phyloP scores from a whole-genome alignment of 495 filamentous ascomycete genomes.

The Polyplosphaeria fusca region DNA sequence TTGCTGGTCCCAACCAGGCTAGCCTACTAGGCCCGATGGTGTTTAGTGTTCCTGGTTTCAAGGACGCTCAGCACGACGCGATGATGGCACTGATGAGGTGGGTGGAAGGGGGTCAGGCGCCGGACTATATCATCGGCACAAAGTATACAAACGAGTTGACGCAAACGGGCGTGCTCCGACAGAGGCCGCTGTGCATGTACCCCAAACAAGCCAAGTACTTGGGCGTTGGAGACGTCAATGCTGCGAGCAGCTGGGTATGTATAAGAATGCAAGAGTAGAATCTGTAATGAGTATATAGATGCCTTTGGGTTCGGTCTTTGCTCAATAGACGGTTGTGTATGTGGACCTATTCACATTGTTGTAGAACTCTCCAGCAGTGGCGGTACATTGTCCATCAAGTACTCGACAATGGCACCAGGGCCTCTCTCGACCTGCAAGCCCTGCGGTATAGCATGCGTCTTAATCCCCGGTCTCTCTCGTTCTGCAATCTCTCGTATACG shows the following conservation, averaged over 20 bases:
- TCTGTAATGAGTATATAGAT: too few species aligned
- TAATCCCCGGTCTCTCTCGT: constrained; percentile 50
- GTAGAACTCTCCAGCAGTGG: constrained; percentile 46
- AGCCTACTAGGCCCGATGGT: constrained; percentile 1
- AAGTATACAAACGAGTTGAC: constrained; percentile 36
- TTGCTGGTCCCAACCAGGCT: constrained; percentile 35
- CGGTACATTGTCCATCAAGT: constrained; percentile 58
- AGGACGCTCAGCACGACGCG: constrained; percentile 46
- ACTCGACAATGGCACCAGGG: constrained; percentile 64
- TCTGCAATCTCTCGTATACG: constrained; percentile 56
- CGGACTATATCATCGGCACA: constrained; percentile 36
- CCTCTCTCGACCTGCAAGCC: constrained; percentile 63
- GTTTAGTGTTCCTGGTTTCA: constrained; percentile 45
- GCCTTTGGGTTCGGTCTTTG: constrained; percentile 3
- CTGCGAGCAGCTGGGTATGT: constrained; percentile 36
- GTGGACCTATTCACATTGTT: too few species aligned
- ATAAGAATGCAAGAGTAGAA: too few species aligned
- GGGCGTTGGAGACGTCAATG: constrained; percentile 25
- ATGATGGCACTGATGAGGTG: constrained; percentile 52
- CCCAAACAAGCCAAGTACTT: constrained; percentile 32
- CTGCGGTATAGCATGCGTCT: constrained; percentile 59
- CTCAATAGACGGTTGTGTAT: not conserved
- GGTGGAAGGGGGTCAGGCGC: constrained; percentile 46
- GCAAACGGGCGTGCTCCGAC: constrained; percentile 27
- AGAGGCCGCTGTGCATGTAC: constrained; percentile 39